These are phyloP conservation scores for Entelexis sorbosivorans DNA, from an alignment of 1,139 yeast species.

Conservation along the genomic window DNA sequence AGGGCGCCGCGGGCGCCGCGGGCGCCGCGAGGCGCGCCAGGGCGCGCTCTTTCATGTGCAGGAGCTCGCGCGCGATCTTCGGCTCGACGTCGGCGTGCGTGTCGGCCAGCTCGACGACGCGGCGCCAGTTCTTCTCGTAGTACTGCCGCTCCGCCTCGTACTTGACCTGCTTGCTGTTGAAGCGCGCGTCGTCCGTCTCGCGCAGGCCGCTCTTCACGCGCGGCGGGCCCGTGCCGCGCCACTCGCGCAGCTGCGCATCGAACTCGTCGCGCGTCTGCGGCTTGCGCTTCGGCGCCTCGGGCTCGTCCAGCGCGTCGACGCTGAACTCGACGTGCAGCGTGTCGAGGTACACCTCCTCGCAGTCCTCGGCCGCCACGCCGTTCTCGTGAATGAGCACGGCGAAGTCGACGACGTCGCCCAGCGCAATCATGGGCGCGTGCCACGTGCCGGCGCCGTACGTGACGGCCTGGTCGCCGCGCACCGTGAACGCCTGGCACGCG, in stretches of 20 bases:
- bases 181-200: slow-evolving; percentile 13
- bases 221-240: slow-evolving; percentile 27
- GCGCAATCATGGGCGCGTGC: slow-evolving; percentile 94
- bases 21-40: slow-evolving; percentile 7
- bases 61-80: slow-evolving; percentile 17
- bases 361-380: slow-evolving; percentile 67
- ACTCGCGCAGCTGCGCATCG: slow-evolving; percentile 25
- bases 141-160: slow-evolving; percentile 32
- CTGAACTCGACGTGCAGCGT: slow-evolving; percentile 35
- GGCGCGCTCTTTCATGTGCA: background rate
- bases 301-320: background rate
- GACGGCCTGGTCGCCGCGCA: slow-evolving; percentile 75
- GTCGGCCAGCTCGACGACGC: slow-evolving; percentile 26
- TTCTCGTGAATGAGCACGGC: slow-evolving; percentile 79
- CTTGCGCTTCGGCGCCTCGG: slow-evolving; percentile 18
- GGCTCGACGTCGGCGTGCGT: slow-evolving; percentile 5
- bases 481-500: slow-evolving; percentile 54
- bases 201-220: background rate
- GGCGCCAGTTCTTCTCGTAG: slow-evolving; percentile 26
- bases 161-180: slow-evolving; percentile 24
- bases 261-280: slow-evolving; percentile 30
- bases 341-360: slow-evolving; percentile 63
- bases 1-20: background rate
- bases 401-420: slow-evolving; percentile 49
- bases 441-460: slow-evolving; percentile 72